These are phyloP conservation scores for Hypoxylon sp. DNA, from an alignment of 2,329 filamentous ascomycete species.

Conservation along the genomic window DNA sequence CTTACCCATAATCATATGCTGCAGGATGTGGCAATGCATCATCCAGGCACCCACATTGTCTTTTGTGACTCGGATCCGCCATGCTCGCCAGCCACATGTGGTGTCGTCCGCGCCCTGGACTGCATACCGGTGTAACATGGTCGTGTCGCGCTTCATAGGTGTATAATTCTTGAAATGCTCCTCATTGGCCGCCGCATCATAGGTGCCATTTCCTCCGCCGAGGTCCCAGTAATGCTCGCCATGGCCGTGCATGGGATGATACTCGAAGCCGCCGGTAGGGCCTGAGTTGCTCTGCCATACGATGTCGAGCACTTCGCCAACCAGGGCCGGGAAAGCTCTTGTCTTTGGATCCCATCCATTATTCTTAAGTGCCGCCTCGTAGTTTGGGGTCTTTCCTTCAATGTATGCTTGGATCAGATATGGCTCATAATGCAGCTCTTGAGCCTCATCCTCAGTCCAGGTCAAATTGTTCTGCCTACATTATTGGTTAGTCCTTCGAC, in stretches of 20 bases:
- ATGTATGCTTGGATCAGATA: slow-evolving; percentile 69
- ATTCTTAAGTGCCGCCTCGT: slow-evolving; percentile 64
- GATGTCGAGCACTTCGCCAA: slow-evolving; percentile 71
- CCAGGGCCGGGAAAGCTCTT: slow-evolving; percentile 65
- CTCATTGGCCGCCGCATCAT: slow-evolving; percentile 66
- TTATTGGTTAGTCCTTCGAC: slow-evolving; percentile 33
- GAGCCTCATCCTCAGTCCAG: slow-evolving; percentile 60
- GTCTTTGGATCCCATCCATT: slow-evolving; percentile 68
- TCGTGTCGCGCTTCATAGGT: slow-evolving; percentile 63
- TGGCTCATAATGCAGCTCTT: slow-evolving; percentile 54
- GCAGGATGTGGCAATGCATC: slow-evolving; percentile 72
- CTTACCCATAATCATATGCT: slow-evolving; percentile 72
- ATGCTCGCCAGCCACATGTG: slow-evolving; percentile 71
- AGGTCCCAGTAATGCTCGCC: slow-evolving; percentile 69
- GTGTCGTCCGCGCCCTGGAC: slow-evolving; percentile 57
- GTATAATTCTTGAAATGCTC: slow-evolving; percentile 55
- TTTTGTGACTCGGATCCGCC: slow-evolving; percentile 64
- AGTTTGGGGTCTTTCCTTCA: slow-evolving; percentile 67
- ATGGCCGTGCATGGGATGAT: slow-evolving; percentile 70
- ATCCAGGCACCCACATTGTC: slow-evolving; percentile 72
- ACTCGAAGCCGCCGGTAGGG: slow-evolving; percentile 58
- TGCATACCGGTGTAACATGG: slow-evolving; percentile 70
- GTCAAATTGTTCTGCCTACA: slow-evolving; percentile 59
- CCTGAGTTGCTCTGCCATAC: slow-evolving; percentile 63
- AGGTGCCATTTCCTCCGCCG: slow-evolving; percentile 68